These are phyloP conservation scores for Firmiana major DNA, from an alignment of 345 rosid species.

Conservation along the genomic window DNA sequence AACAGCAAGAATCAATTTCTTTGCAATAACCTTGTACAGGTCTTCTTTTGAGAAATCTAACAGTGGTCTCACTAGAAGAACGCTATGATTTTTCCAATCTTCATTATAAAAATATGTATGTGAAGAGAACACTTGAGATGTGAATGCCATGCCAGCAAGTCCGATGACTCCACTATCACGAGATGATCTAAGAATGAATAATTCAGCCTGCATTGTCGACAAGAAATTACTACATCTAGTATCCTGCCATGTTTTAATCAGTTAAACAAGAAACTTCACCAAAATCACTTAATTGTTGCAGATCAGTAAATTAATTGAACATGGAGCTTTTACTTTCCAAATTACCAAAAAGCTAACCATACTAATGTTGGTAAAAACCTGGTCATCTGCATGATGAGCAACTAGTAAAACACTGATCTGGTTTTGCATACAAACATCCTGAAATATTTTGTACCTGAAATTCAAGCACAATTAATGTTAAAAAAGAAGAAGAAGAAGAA, in stretches of 20 bases:
- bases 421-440: constrained; percentile 51
- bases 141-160: constrained; percentile 83
- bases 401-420: constrained; percentile 67
- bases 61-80: constrained; percentile 77
- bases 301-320: neutral
- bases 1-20: neutral
- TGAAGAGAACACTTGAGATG: constrained; percentile 59
- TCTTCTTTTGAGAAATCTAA: constrained; percentile 75
- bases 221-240: constrained; percentile 17
- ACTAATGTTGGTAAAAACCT: constrained; percentile 40
- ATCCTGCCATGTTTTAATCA: neutral
- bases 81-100: constrained; percentile 35
- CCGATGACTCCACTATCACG: constrained; percentile 95
- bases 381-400: constrained; percentile 95
- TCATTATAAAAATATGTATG: constrained; percentile 23
- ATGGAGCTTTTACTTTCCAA: neutral
- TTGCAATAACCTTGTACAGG: constrained; percentile 59
- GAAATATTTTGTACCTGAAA: constrained; percentile 69
- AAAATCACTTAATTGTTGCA: neutral
- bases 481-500: no score
- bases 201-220: constrained; percentile 70
- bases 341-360: no score
- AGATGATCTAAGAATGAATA: constrained; percentile 80
- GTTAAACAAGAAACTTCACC: neutral
- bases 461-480: constrained; percentile 8